Evolutionary conservation across 768 basidiomycete genomes (phyloP).

Genomic region (Russula ochroleuca): DNA sequence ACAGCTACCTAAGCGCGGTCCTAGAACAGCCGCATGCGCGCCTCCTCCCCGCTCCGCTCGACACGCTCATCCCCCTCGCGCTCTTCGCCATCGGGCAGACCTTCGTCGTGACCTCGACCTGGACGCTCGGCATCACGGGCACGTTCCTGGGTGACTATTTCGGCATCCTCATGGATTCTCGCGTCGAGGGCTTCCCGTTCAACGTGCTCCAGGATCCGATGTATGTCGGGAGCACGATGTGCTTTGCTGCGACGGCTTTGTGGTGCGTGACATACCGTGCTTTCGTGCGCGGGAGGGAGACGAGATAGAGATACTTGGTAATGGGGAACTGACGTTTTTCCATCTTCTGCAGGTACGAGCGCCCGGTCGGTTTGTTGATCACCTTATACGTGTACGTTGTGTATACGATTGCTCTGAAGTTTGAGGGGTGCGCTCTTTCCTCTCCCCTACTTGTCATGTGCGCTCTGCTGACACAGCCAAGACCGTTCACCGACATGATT

Average conservation of each 20-base stretch:
- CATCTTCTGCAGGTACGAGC: conserved; percentile 58
- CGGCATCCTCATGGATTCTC: conserved; percentile 79
- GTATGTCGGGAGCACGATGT: conserved; percentile 94
- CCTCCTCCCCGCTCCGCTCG: conserved; percentile 61
- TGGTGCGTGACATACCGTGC: conserved; percentile 51
- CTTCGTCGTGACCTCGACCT: conserved; percentile 87
- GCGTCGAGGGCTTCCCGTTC: conserved; percentile 97
- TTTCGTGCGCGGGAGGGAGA: too few species aligned
- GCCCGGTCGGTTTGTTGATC: conserved; percentile 79
- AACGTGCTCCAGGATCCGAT: conserved; percentile 90
- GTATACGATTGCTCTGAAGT: conserved; percentile 79
- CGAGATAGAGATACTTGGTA: too few species aligned
- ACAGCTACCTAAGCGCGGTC: conserved; percentile 75
- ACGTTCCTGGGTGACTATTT: conserved; percentile 88
- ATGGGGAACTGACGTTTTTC: neutral
- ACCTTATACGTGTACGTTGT: conserved; percentile 77
- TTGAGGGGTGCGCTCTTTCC: conserved; percentile 69
- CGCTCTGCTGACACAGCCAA: conserved; percentile 2
- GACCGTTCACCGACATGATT: conserved; percentile 78
- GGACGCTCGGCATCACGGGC: conserved; percentile 87
- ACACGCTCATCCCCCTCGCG: conserved; percentile 53
- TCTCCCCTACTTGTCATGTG: conserved; percentile 32
- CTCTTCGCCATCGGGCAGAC: conserved; percentile 71
- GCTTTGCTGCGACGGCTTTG: conserved; percentile 79
- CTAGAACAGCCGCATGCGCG: conserved; percentile 65